Percentiles rank a stretch among this genome's conserved stretches.
Evolutionary conservation across 2,329 filamentous ascomycete genomes (phyloP).

Genomic region (Paramyrothecium roridum): DNA sequence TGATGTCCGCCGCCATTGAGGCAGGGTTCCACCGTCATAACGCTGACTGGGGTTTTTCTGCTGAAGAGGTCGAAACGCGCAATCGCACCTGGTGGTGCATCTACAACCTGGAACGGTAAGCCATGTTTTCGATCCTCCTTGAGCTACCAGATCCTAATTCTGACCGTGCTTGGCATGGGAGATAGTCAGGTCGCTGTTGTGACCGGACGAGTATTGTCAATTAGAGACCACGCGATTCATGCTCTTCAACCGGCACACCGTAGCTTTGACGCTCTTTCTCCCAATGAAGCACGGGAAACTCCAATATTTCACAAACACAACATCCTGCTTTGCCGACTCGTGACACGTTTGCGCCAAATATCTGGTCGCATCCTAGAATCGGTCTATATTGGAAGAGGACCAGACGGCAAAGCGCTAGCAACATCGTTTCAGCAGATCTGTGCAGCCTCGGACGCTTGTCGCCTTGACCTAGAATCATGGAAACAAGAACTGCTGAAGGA

Average conservation of each 20-base stretch:
- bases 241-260: conserved; percentile 9
- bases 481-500: conserved; percentile 10
- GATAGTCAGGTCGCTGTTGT: conserved; percentile 14
- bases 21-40: conserved; percentile 17
- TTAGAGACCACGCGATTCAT: conserved; percentile 18
- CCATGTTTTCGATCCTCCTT: not conserved
- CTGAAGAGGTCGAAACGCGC: conserved; percentile 15
- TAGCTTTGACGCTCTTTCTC: conserved; percentile 10
- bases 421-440: conserved; percentile 18
- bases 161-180: not conserved
- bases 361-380: conserved; percentile 19
- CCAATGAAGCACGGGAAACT: conserved; percentile 6
- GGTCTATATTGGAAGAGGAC: conserved; percentile 16
- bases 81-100: conserved; percentile 19
- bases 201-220: conserved; percentile 17
- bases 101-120: conserved; percentile 12
- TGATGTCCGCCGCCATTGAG: conserved; percentile 21
- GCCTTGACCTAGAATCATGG: conserved; percentile 13
- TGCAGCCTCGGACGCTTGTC: conserved; percentile 10
- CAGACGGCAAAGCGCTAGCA: conserved; percentile 12
- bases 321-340: conserved; percentile 7
- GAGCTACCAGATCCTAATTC: not conserved
- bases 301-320: conserved; percentile 9
- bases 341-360: conserved; percentile 13
- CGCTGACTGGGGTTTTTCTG: conserved; percentile 10